A percentile compares a stretch with the other conserved stretches of the same genome.
These are phyloP conservation scores for Tulasnella sp. DNA, from an alignment of 768 basidiomycete genomes.

Conservation along the genomic window DNA sequence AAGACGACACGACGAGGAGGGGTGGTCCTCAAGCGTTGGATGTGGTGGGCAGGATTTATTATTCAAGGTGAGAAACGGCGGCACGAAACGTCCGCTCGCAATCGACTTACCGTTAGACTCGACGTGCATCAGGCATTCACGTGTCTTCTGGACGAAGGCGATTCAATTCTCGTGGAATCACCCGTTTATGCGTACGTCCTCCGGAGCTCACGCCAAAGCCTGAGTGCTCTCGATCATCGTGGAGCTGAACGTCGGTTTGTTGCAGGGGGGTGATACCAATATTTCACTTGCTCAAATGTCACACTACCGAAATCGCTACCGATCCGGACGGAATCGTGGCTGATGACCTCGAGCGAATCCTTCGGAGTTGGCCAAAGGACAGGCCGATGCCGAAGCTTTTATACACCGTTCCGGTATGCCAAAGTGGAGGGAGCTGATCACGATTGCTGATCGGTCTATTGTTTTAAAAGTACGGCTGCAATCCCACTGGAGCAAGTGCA, in stretches of 20 bases:
- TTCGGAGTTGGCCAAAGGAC: conserved; percentile 73
- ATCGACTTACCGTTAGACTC: conserved; percentile 5
- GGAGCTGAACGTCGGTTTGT: background rate
- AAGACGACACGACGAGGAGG: conserved; percentile 57
- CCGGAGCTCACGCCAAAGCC: background rate
- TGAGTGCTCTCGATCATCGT: conserved; percentile 1
- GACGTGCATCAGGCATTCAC: conserved; percentile 59
- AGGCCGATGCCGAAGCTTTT: conserved; percentile 76
- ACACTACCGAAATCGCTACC: conserved; percentile 72
- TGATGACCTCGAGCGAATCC: conserved; percentile 59
- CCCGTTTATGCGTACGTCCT: conserved; percentile 60
- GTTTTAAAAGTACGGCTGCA: conserved; percentile 31
- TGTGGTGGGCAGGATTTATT: conserved; percentile 88
- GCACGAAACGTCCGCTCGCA: too few relatives aligned
- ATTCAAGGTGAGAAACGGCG: conserved; percentile 61
- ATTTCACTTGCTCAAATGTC: conserved; percentile 58
- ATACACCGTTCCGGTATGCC: conserved; percentile 66
- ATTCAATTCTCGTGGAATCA: conserved; percentile 78
- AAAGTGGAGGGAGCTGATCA: too few relatives aligned
- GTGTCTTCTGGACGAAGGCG: conserved; percentile 75
- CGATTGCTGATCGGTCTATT: background rate
- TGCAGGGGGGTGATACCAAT: conserved; percentile 68
- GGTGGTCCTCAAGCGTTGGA: conserved; percentile 79
- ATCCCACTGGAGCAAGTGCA: conserved; percentile 54
- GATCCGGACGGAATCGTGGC: conserved; percentile 74